Evolutionary conservation across 257 asterid genomes (phyloP).

Genomic region (Lycium ferocissimum): DNA sequence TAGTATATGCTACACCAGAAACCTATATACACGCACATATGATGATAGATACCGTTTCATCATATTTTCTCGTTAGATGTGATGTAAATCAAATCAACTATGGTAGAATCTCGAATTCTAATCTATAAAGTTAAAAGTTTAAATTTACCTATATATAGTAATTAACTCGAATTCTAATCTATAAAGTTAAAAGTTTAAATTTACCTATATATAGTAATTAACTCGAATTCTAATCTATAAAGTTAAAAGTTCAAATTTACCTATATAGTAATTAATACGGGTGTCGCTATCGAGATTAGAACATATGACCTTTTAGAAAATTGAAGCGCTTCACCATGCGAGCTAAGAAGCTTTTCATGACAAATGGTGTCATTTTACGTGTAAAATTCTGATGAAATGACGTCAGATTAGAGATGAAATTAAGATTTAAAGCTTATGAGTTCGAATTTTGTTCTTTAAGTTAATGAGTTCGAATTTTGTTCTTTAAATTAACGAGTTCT

Average conservation of each 20-base stretch:
- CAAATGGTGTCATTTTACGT: not conserved
- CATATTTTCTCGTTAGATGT: not conserved
- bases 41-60: not conserved
- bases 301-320: not conserved
- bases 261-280: not conserved
- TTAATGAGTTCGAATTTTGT: no score
- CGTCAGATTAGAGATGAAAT: not conserved
- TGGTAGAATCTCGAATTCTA: not conserved
- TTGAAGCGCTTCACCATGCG: not conserved
- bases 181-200: not conserved
- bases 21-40: not conserved
- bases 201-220: no score
- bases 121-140: not conserved
- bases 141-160: not conserved
- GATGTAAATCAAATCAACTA: not conserved
- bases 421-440: no score
- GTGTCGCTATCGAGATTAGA: not conserved
- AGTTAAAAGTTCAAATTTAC: not conserved
- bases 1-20: not conserved
- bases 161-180: rapidly evolving
- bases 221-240: not conserved
- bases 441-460: no score
- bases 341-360: not conserved
- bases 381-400: not conserved
- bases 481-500: no score